Evolutionary conservation across 768 basidiomycete genomes (phyloP), one percentile per base, ranked within the genome.

Genomic region (Leucosporidium scottii): DNA sequence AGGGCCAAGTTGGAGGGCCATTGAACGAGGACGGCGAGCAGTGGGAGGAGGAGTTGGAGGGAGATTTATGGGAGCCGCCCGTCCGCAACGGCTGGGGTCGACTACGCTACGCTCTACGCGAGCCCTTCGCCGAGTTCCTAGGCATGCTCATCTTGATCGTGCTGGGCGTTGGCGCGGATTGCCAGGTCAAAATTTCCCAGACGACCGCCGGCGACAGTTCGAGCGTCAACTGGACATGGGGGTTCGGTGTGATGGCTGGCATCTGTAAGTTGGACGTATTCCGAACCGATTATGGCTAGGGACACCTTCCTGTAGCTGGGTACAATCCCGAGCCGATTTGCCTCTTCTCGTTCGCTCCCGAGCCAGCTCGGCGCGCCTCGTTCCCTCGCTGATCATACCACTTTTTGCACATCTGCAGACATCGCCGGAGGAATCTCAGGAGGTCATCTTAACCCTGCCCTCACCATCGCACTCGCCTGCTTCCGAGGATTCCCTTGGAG

Each of bases 401-500:
- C 15, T 2, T 3, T n/a, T 4, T 8, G 1, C 23, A 7, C n/a
- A 2, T 30, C 17, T 44, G 34, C 10, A 66, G 65, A 71, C 49
- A 44, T 71, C 48, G 70, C 70, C 1, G 70, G 70, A 23, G 70
- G 70, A 21, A 65, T 67, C 53, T 64, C 62, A 1, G 70, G 70
- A 55, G 70, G 70, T 18, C 70, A 71, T 36, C 44, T 57, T 20
- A 71, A 71, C 36, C 70, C 70, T 0, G 64, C 63, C 3, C 57
- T 71, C 0, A 67, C 70, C 1, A 31, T 71, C 36, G 53, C 49
- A 0, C 61, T 71, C n/a, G 70, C 70, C 20, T 0, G 67, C 0
- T 71, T 71, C 28, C 62, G 70, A 8, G 70, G 70, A 3, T 71
- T 71, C 63, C 70, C 70, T 0, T 71, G 70, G 70, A 6, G 54